Base-by-base conservation (phyloP, 441 rosid genomes). In the Mallotus japonicus region DNA sequence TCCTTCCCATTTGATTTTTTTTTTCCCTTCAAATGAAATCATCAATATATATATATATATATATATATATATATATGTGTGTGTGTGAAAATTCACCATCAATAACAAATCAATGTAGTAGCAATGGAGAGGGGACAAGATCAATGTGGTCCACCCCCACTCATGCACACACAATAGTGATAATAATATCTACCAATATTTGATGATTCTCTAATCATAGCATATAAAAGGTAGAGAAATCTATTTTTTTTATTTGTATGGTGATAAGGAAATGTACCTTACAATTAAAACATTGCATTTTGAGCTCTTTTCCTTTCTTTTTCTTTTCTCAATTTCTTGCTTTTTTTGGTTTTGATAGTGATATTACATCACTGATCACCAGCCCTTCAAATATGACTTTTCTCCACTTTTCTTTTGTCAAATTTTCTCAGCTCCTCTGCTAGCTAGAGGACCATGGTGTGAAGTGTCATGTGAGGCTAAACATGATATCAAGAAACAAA, bases 101-200 rank as follows among this genome's bases (percentile, higher is more conserved):
- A 37, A 44, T 44, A 44, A 5, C 49, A 44, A 44, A 44, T 44
- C 49, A 44, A 44, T 44, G 49, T 44, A 44, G 49, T 37, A 37
- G 59, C 62, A 49, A 12, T 7, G 65, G 19, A 54, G 67, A 80
- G 72, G 20, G 46, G 73, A 57, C 59, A 74, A 13, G 59, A 60
- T 51, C 59, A 44, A 16, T 10, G 80, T 77, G 89, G 87, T 62
- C 89, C 86, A 59, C n/a, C 28, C 67, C 56, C 15, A 64, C 71
- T 56, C 61, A 3, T 16, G 11, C 37, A 19, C 51, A 72, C 19
- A 57, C 58, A 71, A 70, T 11, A 28, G 17, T 17, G 16, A 59
- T 34, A 65, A 65, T 28, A 32, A 72, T 37, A 24, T n/a, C 57
- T 8, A 7, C 0, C 32, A 32, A 49, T 56, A 49, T 53, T 53